Percentiles rank a stretch among this genome's conserved stretches.
These are phyloP conservation scores for Aspergillus pseudoterreus DNA, from an alignment of 2,329 filamentous ascomycete species.

Conservation along the genomic window DNA sequence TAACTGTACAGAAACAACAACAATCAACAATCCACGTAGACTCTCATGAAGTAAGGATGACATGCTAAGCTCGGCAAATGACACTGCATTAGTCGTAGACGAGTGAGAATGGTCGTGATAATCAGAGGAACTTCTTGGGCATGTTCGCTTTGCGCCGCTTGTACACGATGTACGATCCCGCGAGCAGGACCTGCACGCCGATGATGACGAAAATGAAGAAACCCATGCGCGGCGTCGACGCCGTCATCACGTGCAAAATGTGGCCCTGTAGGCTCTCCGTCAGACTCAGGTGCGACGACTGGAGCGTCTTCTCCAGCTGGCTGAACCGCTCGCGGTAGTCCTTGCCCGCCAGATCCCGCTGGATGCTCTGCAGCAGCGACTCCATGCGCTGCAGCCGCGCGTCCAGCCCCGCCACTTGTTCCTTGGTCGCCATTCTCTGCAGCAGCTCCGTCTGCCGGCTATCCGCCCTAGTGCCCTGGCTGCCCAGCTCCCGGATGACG, in stretches of 20 bases:
- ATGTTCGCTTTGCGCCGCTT: constrained; percentile 70
- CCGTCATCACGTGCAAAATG: constrained; percentile 49
- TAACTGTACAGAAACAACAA: neutral
- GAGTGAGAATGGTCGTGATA: too few species aligned
- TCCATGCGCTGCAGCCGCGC: constrained; percentile 53
- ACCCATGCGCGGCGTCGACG: constrained; percentile 55
- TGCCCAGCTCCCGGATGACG: constrained; percentile 52
- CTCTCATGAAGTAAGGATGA: neutral
- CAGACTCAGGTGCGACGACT: constrained; percentile 52
- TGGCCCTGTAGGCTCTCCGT: constrained; percentile 49
- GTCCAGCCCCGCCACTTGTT: constrained; percentile 40
- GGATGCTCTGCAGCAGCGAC: constrained; percentile 46
- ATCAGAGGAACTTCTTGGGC: constrained; percentile 87
- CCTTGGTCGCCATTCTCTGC: constrained; percentile 33
- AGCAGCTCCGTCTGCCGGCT: constrained; percentile 51
- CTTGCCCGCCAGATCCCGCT: constrained; percentile 53
- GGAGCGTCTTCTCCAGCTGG: constrained; percentile 52
- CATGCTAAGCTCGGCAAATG: neutral
- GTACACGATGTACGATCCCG: constrained; percentile 68
- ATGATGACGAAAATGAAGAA: constrained; percentile 69
- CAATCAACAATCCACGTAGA: neutral
- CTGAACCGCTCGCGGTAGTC: constrained; percentile 55
- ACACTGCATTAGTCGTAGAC: neutral
- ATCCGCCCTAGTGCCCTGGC: constrained; percentile 51
- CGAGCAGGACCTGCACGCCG: constrained; percentile 68